Percentiles rank a stretch among this genome's conserved stretches.
phyloP scores from a whole-genome alignment of 371 early-diverging fungal species.

The Phascolomyces articulosus region DNA sequence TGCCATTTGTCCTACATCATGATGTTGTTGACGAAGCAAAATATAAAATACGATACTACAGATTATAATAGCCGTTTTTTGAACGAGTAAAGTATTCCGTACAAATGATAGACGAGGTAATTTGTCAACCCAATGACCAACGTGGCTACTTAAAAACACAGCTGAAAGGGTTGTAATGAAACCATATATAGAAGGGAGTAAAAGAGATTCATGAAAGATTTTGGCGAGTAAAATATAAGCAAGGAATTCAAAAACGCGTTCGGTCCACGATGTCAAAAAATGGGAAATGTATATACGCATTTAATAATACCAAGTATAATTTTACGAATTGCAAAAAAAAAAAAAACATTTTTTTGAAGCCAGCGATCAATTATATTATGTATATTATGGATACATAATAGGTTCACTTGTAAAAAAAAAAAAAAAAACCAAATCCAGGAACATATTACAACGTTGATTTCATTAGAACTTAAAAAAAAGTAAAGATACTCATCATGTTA shows the following conservation, averaged over 20 bases:
- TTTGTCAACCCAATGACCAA: background rate
- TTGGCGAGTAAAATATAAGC: slow-evolving; percentile 4
- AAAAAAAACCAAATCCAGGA: no score
- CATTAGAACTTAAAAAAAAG: no score
- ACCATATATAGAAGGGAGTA: background rate
- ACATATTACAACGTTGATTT: no score
- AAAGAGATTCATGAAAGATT: background rate
- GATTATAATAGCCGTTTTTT: background rate
- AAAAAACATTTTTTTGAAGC: no score
- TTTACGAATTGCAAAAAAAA: no score
- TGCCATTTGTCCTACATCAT: background rate
- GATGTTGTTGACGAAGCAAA: background rate
- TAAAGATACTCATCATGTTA: no score
- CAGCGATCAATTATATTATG: no score
- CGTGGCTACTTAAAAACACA: slow-evolving; percentile 1
- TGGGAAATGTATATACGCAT: slow-evolving; percentile 1
- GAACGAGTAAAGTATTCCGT: background rate
- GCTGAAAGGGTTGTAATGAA: slow-evolving; percentile 2
- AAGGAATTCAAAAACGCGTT: background rate
- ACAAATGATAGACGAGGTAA: background rate
- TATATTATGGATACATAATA: no score
- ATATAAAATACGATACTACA: background rate
- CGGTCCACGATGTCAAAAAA: slow-evolving; percentile 1
- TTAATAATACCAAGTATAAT: no score
- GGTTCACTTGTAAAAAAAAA: no score